A percentile compares a stretch with the other conserved stretches of the same genome.
Conservation (phyloP, 129 eudicot species). For the Saposhnikovia divaricata region DNA sequence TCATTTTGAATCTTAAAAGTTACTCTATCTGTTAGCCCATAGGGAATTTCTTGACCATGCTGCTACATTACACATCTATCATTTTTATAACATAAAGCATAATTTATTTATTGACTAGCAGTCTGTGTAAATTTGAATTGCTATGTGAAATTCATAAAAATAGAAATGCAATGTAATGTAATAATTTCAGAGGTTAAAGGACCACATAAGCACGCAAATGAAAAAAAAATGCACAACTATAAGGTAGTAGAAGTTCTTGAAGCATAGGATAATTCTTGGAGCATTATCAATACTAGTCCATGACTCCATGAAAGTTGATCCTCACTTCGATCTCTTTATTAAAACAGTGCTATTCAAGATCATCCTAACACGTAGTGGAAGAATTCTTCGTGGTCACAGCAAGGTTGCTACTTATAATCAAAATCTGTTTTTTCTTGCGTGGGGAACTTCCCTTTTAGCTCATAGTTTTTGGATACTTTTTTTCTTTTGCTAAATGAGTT, state of each 20-base stretch:
- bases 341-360: no score
- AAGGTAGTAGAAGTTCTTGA: not conserved
- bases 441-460: no score
- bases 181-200: not conserved
- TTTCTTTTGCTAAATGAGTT: no score
- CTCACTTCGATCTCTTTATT: no score
- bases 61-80: not conserved
- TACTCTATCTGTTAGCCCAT: not conserved
- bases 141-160: not conserved
- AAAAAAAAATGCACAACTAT: not conserved
- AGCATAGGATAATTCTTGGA: no score
- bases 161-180: not conserved
- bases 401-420: no score
- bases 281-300: no score
- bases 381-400: no score
- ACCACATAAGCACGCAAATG: not conserved
- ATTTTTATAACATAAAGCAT: not conserved
- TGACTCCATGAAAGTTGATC: no score
- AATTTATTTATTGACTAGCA: not conserved
- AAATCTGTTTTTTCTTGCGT: no score
- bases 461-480: no score
- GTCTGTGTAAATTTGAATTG: constrained; percentile 1
- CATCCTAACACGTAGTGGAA: no score
- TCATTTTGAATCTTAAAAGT: not conserved
- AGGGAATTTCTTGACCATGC: constrained; percentile 10